Evolutionary conservation across 2,329 filamentous ascomycete genomes (phyloP).

Genomic region (Alternaria atra): DNA sequence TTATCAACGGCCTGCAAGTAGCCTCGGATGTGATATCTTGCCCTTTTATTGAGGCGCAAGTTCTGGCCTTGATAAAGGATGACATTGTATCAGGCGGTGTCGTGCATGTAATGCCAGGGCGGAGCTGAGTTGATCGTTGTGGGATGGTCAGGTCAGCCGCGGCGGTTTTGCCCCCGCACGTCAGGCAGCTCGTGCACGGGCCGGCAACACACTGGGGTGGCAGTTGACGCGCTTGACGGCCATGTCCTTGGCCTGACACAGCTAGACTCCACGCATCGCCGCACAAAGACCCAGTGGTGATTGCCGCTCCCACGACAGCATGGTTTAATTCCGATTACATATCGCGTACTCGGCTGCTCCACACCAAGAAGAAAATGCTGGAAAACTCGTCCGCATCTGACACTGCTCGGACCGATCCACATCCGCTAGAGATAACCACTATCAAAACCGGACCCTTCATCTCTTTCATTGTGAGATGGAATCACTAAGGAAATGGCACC

Average conservation of each 20-base stretch:
- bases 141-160: conserved; percentile 1
- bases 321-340: not conserved
- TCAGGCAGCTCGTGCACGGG: conserved; percentile 6
- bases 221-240: conserved; percentile 7
- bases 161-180: conserved; percentile 10
- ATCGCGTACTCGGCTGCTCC: conserved; percentile 12
- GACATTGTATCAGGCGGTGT: not conserved
- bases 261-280: not conserved
- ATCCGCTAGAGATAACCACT: conserved; percentile 1
- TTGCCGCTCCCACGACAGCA: conserved; percentile 4
- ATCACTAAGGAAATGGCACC: not conserved
- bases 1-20: not conserved
- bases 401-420: not conserved
- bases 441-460: not conserved
- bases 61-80: not conserved
- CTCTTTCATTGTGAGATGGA: not conserved
- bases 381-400: not conserved
- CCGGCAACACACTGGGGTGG: conserved; percentile 2
- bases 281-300: conserved; percentile 3
- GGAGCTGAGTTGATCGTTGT: not conserved
- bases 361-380: not conserved
- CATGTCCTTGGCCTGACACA: conserved; percentile 5
- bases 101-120: not conserved
- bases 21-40: not conserved
- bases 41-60: not conserved